Percentiles rank a stretch among this genome's conserved stretches.
Evolutionary conservation across 768 basidiomycete species (phyloP).

Genomic region (Austroboletus festivus): DNA sequence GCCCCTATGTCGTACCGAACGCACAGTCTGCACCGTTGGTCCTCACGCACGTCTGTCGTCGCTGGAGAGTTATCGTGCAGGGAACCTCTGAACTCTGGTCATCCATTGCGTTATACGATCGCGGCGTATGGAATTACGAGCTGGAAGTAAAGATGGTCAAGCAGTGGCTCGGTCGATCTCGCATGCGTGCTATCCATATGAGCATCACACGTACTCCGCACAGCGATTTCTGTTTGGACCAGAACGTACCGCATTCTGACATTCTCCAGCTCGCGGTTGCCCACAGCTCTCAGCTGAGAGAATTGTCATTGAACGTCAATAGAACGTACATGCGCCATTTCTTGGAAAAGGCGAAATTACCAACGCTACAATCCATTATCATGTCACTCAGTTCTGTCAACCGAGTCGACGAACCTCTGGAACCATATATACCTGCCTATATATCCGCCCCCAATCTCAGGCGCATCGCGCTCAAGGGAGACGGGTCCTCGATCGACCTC

Average conservation of each 20-base stretch:
- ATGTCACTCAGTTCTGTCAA: conserved; percentile 14
- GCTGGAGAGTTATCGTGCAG: conserved; percentile 30
- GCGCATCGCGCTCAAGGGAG: conserved; percentile 14
- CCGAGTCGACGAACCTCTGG: conserved; percentile 4
- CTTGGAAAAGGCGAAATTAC: conserved; percentile 9
- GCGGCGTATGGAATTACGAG: conserved; percentile 29
- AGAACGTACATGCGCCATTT: conserved; percentile 20
- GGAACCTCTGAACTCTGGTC: conserved; percentile 33
- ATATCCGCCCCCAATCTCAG: conserved; percentile 16
- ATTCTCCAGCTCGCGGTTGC: conserved; percentile 20
- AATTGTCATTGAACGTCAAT: conserved; percentile 18
- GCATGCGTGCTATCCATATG: conserved; percentile 23
- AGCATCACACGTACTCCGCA: conserved; percentile 16
- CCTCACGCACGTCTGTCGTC: conserved; percentile 32
- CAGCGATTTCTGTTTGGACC: conserved; percentile 15
- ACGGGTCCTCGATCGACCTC: conserved; percentile 7
- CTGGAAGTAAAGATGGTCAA: conserved; percentile 25
- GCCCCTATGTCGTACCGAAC: conserved; percentile 21
- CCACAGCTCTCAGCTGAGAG: conserved; percentile 19
- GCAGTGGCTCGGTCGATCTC: conserved; percentile 20
- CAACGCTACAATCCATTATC: conserved; percentile 13
- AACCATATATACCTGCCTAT: background rate
- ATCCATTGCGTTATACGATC: conserved; percentile 25
- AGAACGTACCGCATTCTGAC: conserved; percentile 8
- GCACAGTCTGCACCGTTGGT: conserved; percentile 28